Percentiles rank a stretch among this genome's conserved stretches.
Evolutionary conservation across 2,329 filamentous ascomycete species (phyloP).

Genomic region (Pseudogymnoascus pannorum): DNA sequence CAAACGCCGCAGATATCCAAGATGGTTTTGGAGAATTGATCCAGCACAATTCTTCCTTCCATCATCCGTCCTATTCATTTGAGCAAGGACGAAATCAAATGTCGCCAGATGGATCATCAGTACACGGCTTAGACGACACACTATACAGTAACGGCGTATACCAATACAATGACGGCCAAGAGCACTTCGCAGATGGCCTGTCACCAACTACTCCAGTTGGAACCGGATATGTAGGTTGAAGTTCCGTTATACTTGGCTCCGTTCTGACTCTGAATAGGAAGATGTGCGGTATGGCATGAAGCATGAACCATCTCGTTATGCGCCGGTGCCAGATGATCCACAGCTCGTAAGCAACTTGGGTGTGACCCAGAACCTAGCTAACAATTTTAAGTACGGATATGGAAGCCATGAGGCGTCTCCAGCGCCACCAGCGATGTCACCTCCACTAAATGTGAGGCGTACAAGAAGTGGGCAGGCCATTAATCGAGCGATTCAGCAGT

Average conservation of each 20-base stretch:
- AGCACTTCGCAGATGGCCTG: background rate
- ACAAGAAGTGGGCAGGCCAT: constrained; percentile 25
- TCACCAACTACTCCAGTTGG: background rate
- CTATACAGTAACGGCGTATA: background rate
- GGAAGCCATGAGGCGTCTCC: constrained; percentile 47
- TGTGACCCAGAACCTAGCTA: background rate
- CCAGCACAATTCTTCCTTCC: background rate
- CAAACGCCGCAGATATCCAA: background rate
- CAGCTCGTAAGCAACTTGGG: background rate
- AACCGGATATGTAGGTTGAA: background rate
- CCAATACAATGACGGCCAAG: background rate
- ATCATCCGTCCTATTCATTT: background rate
- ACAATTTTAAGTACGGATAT: constrained; percentile 33
- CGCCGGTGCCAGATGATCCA: background rate
- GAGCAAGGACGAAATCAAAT: background rate
- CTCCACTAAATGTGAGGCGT: constrained; percentile 19
- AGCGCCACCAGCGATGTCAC: constrained; percentile 35
- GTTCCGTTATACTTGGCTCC: background rate
- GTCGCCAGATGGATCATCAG: background rate
- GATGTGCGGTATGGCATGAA: background rate
- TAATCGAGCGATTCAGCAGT: constrained; percentile 20
- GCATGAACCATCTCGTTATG: background rate
- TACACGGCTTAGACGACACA: background rate
- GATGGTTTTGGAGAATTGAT: background rate
- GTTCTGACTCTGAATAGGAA: background rate